These are phyloP conservation scores for Chlorella vulgaris DNA, from an alignment of 139 green algal genomes.

Conservation along the genomic window DNA sequence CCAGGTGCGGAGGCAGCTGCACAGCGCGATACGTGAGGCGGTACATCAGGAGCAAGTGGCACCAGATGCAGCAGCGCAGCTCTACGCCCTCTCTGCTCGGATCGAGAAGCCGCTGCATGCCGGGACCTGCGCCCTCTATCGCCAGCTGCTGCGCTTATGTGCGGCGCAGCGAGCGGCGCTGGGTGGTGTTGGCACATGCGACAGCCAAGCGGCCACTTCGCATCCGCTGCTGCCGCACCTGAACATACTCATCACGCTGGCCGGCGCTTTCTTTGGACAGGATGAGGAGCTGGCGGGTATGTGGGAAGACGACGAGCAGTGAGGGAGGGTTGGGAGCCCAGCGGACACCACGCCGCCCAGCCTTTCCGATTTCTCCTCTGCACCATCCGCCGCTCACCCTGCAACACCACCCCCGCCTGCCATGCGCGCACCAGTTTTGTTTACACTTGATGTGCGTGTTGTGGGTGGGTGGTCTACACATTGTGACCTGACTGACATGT, in stretches of 20 bases:
- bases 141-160: constrained; percentile 62
- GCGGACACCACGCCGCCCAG: too few relatives aligned
- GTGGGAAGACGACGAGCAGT: constrained; percentile 42
- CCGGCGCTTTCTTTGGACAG: constrained; percentile 83
- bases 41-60: background rate
- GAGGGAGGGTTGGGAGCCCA: too few relatives aligned
- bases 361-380: too few relatives aligned
- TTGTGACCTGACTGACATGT: too few relatives aligned
- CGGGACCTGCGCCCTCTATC: constrained; percentile 51
- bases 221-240: constrained; percentile 63
- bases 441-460: background rate
- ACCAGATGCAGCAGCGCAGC: constrained; percentile 9
- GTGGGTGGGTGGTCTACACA: too few relatives aligned
- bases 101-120: constrained; percentile 58
- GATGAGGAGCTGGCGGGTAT: constrained; percentile 62
- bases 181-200: too few relatives aligned
- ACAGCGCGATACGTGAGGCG: background rate
- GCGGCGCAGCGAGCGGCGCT: constrained; percentile 39
- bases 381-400: background rate
- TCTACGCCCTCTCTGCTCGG: constrained; percentile 58
- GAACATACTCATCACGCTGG: constrained; percentile 80
- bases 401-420: too few relatives aligned
- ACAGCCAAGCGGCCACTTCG: background rate
- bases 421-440: too few relatives aligned
- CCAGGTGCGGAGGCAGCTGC: constrained; percentile 3